A percentile compares a stretch with the other conserved stretches of the same genome.
Evolutionary conservation across 2,329 filamentous ascomycete genomes (phyloP).

Genomic region (Stagonosporopsis chrysanthemi): DNA sequence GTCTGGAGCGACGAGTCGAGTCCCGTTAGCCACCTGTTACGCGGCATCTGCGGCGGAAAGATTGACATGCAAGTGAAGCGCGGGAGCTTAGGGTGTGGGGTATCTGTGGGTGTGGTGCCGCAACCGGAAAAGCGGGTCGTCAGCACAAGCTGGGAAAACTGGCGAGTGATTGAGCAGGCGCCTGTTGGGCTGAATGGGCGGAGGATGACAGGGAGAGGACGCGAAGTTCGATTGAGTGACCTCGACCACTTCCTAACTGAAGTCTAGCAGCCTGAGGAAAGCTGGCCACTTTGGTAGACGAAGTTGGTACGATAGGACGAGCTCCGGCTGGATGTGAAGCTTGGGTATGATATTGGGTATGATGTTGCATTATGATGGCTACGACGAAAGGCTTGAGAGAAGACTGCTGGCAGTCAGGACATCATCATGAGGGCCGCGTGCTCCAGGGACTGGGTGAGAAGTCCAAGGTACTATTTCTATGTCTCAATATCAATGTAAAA

Average conservation of each 20-base stretch:
- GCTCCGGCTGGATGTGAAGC: background rate
- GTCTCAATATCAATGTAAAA: conserved; percentile 15
- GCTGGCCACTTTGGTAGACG: background rate
- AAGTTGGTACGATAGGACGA: background rate
- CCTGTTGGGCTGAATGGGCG: conserved; percentile 3
- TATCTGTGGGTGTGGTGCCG: conserved; percentile 23
- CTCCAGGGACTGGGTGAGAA: conserved; percentile 12
- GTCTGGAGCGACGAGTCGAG: conserved; percentile 50
- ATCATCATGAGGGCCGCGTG: conserved; percentile 11
- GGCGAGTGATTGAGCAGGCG: conserved; percentile 22
- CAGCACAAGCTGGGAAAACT: conserved; percentile 38
- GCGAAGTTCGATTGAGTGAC: conserved; percentile 13
- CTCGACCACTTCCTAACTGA: conserved; percentile 19
- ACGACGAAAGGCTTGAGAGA: conserved; percentile 3
- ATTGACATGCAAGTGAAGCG: conserved; percentile 40
- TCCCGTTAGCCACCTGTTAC: conserved; percentile 48
- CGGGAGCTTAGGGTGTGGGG: conserved; percentile 24
- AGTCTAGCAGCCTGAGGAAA: conserved; percentile 1
- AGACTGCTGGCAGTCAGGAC: conserved; percentile 19
- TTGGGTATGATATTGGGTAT: conserved; percentile 7
- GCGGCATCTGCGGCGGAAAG: conserved; percentile 48
- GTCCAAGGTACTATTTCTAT: conserved; percentile 19
- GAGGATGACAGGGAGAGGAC: conserved; percentile 1
- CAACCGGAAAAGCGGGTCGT: conserved; percentile 28
- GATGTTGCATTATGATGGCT: conserved; percentile 19